These are phyloP conservation scores for Eucalyptus guilfoylei DNA, from an alignment of 345 rosid species.

Conservation along the genomic window DNA sequence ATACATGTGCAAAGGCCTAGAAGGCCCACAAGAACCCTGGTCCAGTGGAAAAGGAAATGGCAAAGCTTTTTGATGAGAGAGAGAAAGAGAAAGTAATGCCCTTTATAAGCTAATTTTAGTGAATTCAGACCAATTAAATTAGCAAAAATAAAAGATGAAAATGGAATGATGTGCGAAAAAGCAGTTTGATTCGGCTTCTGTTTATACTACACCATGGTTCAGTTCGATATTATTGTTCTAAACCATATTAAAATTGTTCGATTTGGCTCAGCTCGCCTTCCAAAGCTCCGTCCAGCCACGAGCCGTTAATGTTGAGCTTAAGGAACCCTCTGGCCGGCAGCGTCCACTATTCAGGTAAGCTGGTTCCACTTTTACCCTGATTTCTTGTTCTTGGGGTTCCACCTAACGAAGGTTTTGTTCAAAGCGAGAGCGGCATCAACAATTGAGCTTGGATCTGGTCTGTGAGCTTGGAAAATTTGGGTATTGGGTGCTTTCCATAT, in stretches of 20 bases:
- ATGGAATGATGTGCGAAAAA: neutral
- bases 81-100: no score
- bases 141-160: no score
- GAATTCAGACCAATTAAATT: neutral
- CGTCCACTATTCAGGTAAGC: neutral
- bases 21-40: neutral
- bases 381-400: neutral
- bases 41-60: neutral
- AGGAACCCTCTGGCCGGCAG: neutral
- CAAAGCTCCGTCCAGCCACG: neutral
- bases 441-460: neutral
- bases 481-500: neutral
- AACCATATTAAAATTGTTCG: neutral
- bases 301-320: neutral
- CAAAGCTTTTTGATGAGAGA: neutral
- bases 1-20: neutral
- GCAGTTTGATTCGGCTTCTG: neutral
- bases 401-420: neutral
- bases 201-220: neutral
- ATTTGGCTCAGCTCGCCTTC: neutral
- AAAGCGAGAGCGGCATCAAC: neutral
- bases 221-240: neutral
- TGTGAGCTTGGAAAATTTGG: neutral
- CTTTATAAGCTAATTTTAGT: neutral
- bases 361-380: neutral